These are phyloP conservation scores for Xanthoceras sorbifolium DNA, from an alignment of 345 rosid genomes.

Conservation along the genomic window DNA sequence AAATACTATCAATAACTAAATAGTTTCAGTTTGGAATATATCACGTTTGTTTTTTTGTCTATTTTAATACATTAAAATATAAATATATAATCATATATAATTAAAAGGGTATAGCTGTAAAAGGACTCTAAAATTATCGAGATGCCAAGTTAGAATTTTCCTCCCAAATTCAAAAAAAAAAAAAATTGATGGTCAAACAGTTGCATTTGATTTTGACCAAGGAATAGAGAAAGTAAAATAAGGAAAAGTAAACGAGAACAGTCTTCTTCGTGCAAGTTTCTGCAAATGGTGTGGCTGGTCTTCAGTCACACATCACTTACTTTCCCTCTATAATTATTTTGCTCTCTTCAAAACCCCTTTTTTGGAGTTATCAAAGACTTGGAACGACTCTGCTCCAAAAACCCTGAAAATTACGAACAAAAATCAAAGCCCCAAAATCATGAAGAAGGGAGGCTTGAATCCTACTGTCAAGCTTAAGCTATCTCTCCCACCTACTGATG, in stretches of 20 bases:
- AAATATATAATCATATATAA: too few species aligned
- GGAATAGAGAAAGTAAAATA: not conserved
- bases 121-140: too few species aligned
- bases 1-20: too few species aligned
- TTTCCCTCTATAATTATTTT: not conserved
- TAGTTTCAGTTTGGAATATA: too few species aligned
- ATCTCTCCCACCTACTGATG: slow-evolving; percentile 54
- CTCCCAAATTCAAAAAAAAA: too few species aligned
- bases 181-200: too few species aligned
- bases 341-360: not conserved
- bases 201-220: too few species aligned
- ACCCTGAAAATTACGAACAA: too few species aligned
- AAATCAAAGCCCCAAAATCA: slow-evolving; percentile 15
- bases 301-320: not conserved
- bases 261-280: not conserved
- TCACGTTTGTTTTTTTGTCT: too few species aligned
- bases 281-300: not conserved
- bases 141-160: too few species aligned
- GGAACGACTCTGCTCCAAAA: not conserved
- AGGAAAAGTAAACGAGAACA: not conserved
- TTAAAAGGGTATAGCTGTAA: too few species aligned
- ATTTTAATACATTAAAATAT: too few species aligned
- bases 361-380: not conserved
- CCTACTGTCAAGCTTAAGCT: slow-evolving; percentile 53
- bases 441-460: slow-evolving; percentile 72